Evolutionary conservation across 2,329 filamentous ascomycete genomes (phyloP), one percentile per base, ranked within the genome.

Genomic region (Xylariomycetidae sp.): DNA sequence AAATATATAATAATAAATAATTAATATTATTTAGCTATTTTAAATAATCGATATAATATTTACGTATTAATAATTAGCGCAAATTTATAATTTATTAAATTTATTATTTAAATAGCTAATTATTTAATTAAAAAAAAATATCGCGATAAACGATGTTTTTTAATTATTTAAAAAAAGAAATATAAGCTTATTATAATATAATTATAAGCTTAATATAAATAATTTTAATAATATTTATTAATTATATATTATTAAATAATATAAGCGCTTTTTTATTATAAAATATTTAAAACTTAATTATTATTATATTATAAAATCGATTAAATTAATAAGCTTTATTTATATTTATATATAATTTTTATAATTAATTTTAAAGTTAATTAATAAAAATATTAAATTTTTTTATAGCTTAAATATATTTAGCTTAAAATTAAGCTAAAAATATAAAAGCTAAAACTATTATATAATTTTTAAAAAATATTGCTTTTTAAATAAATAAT

Each of bases 11-110:
- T n/a, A n/a, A n/a, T n/a, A n/a, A n/a, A n/a, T n/a, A n/a, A n/a
- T n/a, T n/a, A n/a, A n/a, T n/a, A n/a, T n/a, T n/a, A n/a, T n/a
- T n/a, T n/a, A n/a, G n/a, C n/a, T n/a, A n/a, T n/a, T n/a, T n/a
- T n/a, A n/a, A n/a, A n/a, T n/a, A n/a, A n/a, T n/a, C n/a, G 16
- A 14, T 30, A 30, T 27, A n/a, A 27, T 27, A 27, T 27, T 17
- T 30, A 16, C 16, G 10, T 16, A 6, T 30, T 30, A 16, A 14
- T 16, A 13, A 30, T 30, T 30, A 15, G n/a, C n/a, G n/a, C n/a
- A n/a, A 30, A 18, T 12, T 30, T 18, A 13, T 16, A 30, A 10
- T 30, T 30, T 7, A 30, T 6, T 12, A 30, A 30, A 15, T 11
- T 8, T 16, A 17, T 30, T 16, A 9, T 16, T 14, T 30, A 30